Base-by-base conservation (phyloP, 306 rosid genomes). In the Bauhinia variegata region DNA sequence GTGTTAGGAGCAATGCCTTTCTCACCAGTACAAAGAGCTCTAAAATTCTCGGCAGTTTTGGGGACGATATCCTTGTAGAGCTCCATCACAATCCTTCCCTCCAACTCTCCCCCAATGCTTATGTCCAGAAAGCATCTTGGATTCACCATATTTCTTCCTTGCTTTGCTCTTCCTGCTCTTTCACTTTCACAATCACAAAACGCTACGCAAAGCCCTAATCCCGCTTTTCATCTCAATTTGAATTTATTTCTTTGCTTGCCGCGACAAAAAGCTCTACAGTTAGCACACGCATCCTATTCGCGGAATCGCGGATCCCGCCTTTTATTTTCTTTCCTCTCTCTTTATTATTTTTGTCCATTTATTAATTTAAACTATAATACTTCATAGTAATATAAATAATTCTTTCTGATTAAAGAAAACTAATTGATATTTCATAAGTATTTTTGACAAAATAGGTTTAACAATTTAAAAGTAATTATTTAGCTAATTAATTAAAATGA, bases 11-110 rank as follows among this genome's bases (percentile, higher is more conserved):
- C 87, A 59, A 81, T 62, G 72, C 96, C 95, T 37, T 73, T 81
- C 50, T 87, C 89, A 11, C 96, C 92, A 2, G 90, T 89, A 48
- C 96, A 89, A 3, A 89, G 87, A 42, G 87, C 91, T 42, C 91
- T 56, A 80, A 89, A 89, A 76, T 89, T 89, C 70, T 85, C 85
- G 5, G 95, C 91, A 12, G 96, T 89, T 75, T 78, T 89, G 66
- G 96, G 96, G 1, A 85, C 96, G 16, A 85, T 69, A 34, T 89
- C 85, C 44, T 51, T 61, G 80, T 66, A 87, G 47, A 89, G 89
- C 48, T 89, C 96, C 1, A 89, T 50, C 7, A 89, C 80, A 23
- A 89, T 75, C 30, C 96, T 79, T 0, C 96, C 96, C 46, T 87
- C 93, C 3, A 83, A 53, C 56, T 87, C 96, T 1, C 87, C 93